Conservation (phyloP, 805 yeast genomes). For the Candida maesae region DNA sequence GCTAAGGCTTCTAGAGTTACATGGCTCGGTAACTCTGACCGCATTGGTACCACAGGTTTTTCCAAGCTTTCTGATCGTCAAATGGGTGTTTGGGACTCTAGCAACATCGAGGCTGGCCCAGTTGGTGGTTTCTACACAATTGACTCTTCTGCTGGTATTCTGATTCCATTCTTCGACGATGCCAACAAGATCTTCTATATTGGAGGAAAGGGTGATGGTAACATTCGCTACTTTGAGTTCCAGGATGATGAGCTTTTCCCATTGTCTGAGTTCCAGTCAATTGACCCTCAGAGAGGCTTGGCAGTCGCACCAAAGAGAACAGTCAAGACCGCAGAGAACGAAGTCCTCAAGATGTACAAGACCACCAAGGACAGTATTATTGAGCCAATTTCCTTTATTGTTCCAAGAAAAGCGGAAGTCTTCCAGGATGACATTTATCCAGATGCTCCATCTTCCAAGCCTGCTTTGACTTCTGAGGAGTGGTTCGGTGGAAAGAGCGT, state of each 20-base stretch:
- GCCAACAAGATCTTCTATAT: constrained; percentile 75
- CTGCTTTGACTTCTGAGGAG: constrained; percentile 77
- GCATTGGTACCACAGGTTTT: constrained; percentile 92
- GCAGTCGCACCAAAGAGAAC: constrained; percentile 83
- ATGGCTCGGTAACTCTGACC: constrained; percentile 86
- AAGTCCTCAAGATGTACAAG: constrained; percentile 77
- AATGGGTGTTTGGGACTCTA: constrained; percentile 88
- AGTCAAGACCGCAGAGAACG: constrained; percentile 79
- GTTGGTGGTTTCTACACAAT: constrained; percentile 83
- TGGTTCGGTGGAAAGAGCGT: constrained; percentile 76
- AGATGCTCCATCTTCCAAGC: constrained; percentile 74
- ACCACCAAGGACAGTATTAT: constrained; percentile 79
- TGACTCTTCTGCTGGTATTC: constrained; percentile 89
- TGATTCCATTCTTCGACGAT: constrained; percentile 88
- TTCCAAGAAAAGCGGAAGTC: constrained; percentile 90
- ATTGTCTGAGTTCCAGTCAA: constrained; percentile 84
- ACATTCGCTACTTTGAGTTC: constrained; percentile 89
- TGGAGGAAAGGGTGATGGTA: constrained; percentile 98
- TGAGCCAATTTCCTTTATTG: constrained; percentile 90
- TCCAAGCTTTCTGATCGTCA: constrained; percentile 92
- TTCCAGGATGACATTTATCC: constrained; percentile 94
- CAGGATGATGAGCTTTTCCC: constrained; percentile 79
- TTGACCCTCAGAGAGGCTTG: constrained; percentile 94
- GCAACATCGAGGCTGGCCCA: constrained; percentile 72
- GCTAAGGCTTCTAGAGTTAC: constrained; percentile 85